Base-by-base conservation (phyloP, 257 asterid genomes). In the Avicennia marina region DNA sequence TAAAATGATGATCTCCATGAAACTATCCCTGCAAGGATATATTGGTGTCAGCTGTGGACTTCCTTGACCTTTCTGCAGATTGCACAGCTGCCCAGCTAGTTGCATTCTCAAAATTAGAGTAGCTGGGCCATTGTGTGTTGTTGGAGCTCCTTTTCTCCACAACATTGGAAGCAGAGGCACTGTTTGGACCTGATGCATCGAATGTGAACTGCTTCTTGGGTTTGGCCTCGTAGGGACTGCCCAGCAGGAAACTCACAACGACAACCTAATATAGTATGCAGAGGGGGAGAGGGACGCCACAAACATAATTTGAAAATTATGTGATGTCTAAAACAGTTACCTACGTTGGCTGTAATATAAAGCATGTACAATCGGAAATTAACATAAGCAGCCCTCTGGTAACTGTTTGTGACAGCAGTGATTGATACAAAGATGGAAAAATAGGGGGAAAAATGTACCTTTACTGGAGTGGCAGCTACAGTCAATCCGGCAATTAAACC, bases 241-340 rank as follows among this genome's bases (percentile, higher is more conserved):
- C 70, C 19, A 87, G 79, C 25, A 82, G 87, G 66, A 85, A 88
- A 74, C 96, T 88, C 39, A 87, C 96, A 12, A 85, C 95, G 4
- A 79, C 84, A 25, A 85, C 87, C 96, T 88, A 67, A 17, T 72
- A 24, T 34, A 24, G 15, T 24, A n/a, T 16, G 31, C n/a, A n/a
- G n/a, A 34, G 53, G 39, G 18, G 6, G 2, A 15, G 20, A 25
- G 55, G 43, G 44, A 13, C 4, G 18, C 15, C n/a, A 7, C 11
- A 6, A 45, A 29, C 34, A 8, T 29, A n/a, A n/a, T n/a, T n/a
- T n/a, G n/a, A n/a, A n/a, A n/a, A n/a, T n/a, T n/a, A n/a, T n/a
- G n/a, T n/a, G n/a, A n/a, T n/a, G n/a, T n/a, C n/a, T n/a, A n/a
- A n/a, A n/a, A n/a, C n/a, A n/a, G n/a, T n/a, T n/a, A n/a, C n/a